A percentile compares a stretch with the other conserved stretches of the same genome.
Evolutionary conservation across 108 stramenopile genomes (phyloP).

Genomic region (Stephanodiscus minutulus): DNA sequence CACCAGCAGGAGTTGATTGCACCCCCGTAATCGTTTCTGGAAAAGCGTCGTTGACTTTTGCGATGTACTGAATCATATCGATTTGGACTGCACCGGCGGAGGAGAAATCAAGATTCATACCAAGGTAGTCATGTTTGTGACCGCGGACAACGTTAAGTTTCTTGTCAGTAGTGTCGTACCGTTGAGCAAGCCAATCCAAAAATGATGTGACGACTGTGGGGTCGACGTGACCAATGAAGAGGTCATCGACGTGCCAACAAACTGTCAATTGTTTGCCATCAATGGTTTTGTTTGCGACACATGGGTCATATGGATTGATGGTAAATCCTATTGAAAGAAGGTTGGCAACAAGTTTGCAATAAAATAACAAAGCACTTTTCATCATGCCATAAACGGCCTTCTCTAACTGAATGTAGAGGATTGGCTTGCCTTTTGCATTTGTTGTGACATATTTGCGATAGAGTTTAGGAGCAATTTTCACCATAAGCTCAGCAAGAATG

Average conservation of each 20-base stretch:
- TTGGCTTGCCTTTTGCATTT: constrained; percentile 23
- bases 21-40: too few relatives aligned
- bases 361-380: constrained; percentile 38
- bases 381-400: constrained; percentile 50
- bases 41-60: too few relatives aligned
- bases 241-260: constrained; percentile 48
- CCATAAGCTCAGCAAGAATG: too few relatives aligned
- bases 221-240: constrained; percentile 35
- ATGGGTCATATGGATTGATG: constrained; percentile 41
- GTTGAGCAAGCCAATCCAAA: constrained; percentile 5
- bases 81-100: too few relatives aligned
- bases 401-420: constrained; percentile 27
- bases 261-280: constrained; percentile 46
- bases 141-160: constrained; percentile 24
- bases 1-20: too few relatives aligned
- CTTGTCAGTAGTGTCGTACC: constrained; percentile 31
- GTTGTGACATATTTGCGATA: constrained; percentile 11
- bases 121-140: constrained; percentile 27
- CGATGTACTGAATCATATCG: too few relatives aligned
- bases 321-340: constrained; percentile 27
- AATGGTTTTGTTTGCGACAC: too few relatives aligned
- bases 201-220: constrained; percentile 13
- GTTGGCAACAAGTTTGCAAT: constrained; percentile 25
- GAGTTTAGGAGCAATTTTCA: constrained; percentile 14
- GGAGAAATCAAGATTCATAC: background rate